Conservation (phyloP, 306 rosid species). For the Herpetospermum pedunculosum region DNA sequence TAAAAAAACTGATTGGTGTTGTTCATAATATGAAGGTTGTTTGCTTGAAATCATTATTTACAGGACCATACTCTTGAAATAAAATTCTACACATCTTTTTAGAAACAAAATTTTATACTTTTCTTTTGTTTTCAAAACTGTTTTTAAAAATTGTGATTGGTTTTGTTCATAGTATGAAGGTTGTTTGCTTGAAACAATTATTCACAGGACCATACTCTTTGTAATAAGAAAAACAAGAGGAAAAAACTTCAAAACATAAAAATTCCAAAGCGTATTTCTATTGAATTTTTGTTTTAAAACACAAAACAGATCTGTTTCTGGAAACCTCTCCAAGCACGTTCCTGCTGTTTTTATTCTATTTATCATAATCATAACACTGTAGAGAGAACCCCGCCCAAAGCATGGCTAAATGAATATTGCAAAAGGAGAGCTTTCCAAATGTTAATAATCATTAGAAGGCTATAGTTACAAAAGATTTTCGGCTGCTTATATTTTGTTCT, state of each 20-base stretch:
- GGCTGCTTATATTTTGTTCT: neutral
- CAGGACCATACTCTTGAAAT: too few species aligned
- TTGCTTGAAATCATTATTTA: too few species aligned
- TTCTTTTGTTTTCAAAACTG: neutral
- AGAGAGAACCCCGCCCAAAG: neutral
- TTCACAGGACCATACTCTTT: neutral
- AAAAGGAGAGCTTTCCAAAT: too few species aligned
- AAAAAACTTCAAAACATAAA: neutral
- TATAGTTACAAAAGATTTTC: neutral
- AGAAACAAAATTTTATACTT: neutral
- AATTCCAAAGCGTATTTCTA: too few species aligned
- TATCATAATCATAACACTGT: neutral
- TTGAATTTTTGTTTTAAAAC: too few species aligned
- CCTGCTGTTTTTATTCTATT: neutral
- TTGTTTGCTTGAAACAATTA: neutral
- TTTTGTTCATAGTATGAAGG: neutral
- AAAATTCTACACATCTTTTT: too few species aligned
- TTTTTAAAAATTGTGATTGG: neutral
- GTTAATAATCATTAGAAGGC: too few species aligned
- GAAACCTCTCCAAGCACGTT: too few species aligned
- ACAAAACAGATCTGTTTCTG: too few species aligned
- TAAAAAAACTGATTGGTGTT: too few species aligned
- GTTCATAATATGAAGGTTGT: too few species aligned
- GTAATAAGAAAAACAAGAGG: neutral
- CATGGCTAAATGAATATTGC: neutral